Base-by-base conservation (phyloP, 352 stramenopile genomes). In the Phytophthora tentaculata region DNA sequence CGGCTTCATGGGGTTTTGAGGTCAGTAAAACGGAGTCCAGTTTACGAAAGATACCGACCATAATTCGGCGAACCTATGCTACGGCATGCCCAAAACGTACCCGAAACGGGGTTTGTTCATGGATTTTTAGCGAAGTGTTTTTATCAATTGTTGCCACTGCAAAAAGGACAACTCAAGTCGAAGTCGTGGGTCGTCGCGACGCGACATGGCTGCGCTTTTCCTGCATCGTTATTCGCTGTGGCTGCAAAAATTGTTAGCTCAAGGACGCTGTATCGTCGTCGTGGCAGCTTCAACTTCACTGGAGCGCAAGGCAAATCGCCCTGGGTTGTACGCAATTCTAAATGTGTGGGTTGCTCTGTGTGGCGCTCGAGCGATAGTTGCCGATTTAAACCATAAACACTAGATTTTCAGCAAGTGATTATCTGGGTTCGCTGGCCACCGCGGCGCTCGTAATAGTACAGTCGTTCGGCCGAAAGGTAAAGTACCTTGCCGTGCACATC, bases 161-260 rank as follows among this genome's bases (percentile, higher is more conserved):
- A 72, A 67, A 72, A 54, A 67, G 32, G 65, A n/a, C 53, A 69
- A 19, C 16, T 63, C 43, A 56, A 60, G 44, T 64, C 39, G 56
- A n/a, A 51, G 52, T 72, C 50, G 57, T 60, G 19, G 51, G 56
- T 71, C 57, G 57, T 72, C 64, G 64, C 65, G 63, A 71, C 64
- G 64, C 65, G 63, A 71, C 63, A 71, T 70, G 63, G 63, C 56
- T 65, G 48, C 63, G 61, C 17, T 56, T 5, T 64, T 69, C 54
- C 61, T 62, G 54, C 45, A 69, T 48, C 45, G 26, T 69, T 69
- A 65, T 66, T 66, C 45, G 49, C 39, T n/a, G n/a, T 43, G 35
- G 35, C 35, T 19, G 1, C 12, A 19, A 17, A 61, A 52, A 47
- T 51, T 70, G 47, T 39, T 41, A 52, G 16, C 47, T 59, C 19